These are phyloP conservation scores for Cystoisospora suis DNA, from an alignment of 169 alveolate genomes.

Conservation along the genomic window DNA sequence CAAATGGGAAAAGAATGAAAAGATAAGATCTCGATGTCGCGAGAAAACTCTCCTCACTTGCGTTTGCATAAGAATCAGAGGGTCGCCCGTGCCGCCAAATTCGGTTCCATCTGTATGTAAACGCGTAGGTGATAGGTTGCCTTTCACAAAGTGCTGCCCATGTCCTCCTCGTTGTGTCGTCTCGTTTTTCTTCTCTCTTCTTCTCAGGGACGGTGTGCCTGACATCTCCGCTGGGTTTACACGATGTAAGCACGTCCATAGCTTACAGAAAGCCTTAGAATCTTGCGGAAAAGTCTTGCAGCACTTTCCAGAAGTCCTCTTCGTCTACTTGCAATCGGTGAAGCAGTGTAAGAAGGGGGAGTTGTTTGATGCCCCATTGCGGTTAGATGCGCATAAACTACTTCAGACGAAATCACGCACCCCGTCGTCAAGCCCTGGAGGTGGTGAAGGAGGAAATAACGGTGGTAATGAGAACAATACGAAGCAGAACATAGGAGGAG, in stretches of 20 bases:
- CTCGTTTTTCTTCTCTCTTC: not conserved
- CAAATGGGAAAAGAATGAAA: no score
- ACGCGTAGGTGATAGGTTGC: no score
- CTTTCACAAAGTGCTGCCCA: no score
- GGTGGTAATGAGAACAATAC: conserved; percentile 1
- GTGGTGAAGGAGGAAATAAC: not conserved
- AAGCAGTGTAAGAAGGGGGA: conserved; percentile 89
- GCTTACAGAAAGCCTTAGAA: conserved; percentile 84
- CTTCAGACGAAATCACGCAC: conserved; percentile 47
- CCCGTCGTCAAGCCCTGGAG: not conserved
- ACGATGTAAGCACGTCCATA: conserved; percentile 70
- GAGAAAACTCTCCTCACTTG: no score
- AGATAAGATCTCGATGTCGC: no score
- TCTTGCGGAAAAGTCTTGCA: conserved; percentile 77
- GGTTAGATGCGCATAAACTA: conserved; percentile 82
- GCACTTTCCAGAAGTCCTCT: conserved; percentile 86
- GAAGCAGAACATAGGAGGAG: no score
- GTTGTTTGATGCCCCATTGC: conserved; percentile 86
- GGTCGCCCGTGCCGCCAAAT: no score
- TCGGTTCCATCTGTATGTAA: no score
- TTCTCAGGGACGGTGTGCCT: conserved; percentile 61
- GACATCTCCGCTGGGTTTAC: conserved; percentile 66
- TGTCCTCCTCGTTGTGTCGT: no score
- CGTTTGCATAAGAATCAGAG: no score
- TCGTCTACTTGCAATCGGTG: conserved; percentile 83